Base-by-base conservation (phyloP, 768 basidiomycete genomes). In the Xanthoconium purpureum region DNA sequence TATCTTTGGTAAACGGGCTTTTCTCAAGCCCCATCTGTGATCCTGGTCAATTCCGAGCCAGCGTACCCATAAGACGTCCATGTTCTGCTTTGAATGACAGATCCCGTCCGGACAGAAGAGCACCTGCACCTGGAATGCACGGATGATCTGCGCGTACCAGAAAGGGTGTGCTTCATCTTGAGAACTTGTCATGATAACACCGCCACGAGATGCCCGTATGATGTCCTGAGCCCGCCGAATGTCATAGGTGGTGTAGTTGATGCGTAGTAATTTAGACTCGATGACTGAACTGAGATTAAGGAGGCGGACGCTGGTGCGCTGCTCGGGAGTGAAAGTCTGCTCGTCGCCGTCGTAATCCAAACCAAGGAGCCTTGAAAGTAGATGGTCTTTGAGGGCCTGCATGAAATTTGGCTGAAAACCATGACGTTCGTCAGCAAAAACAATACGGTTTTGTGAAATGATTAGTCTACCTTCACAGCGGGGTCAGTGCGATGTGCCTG, bases 101-200 rank as follows among this genome's bases (percentile, higher is more conserved):
- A 40, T 7, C 6, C n/a, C 49, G 6, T 30, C 37, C 29, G 6
- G 36, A 38, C 10, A 37, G 28, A 37, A 38, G 11, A 9, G 17
- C 3, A 49, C 48, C 36, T 49, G 15, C 17, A 49, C 28, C 5
- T 38, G 48, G 17, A 49, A 49, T 38, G 36, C 37, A n/a, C 18
- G 13, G 5, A 47, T n/a, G 3, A 47, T 24, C n/a, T 13, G 17
- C 7, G 48, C 37, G n/a, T 30, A 32, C 24, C 65, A 66, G 47
- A 58, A 69, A 0, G 61, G 63, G 47, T 68, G 60, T 8, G 30
- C n/a, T 3, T 29, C 32, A 12, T 62, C 60, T 5, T 58, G 28
- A 3, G 13, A 49, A 0, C 37, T 38, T 13, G 47, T 43, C 65
- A 68, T 63, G n/a, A 68, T 37, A 18, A 54, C 39, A 20, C 40